A percentile compares a stretch with the other conserved stretches of the same genome.
These are phyloP conservation scores for Mycosphaerella arachidis DNA, from an alignment of 2,329 filamentous ascomycete species.

Conservation along the genomic window DNA sequence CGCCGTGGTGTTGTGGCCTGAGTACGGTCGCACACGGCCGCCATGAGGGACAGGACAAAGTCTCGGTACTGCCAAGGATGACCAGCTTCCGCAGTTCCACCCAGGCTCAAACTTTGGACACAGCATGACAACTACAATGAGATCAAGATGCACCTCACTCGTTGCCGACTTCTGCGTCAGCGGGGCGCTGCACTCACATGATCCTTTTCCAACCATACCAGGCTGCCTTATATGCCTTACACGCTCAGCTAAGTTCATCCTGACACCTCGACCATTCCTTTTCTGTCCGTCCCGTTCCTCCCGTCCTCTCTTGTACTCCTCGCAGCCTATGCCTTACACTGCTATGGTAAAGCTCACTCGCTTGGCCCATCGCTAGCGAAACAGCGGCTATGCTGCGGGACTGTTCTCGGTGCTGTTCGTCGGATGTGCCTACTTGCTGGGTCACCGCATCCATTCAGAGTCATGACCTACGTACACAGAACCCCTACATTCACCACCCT, in stretches of 20 bases:
- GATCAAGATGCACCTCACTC: neutral
- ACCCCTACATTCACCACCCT: neutral
- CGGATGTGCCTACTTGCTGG: neutral
- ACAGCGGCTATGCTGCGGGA: constrained; percentile 3
- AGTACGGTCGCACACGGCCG: neutral
- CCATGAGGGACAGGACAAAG: neutral
- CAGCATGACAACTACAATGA: neutral
- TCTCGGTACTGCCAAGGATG: neutral
- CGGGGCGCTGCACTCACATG: constrained; percentile 2
- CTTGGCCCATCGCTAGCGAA: neutral
- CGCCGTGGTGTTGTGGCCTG: neutral
- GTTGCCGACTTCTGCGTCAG: neutral
- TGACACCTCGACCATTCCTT: neutral
- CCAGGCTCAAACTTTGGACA: neutral
- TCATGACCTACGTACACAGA: neutral
- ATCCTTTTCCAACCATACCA: constrained; percentile 1
- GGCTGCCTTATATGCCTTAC: neutral
- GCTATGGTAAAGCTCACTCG: neutral
- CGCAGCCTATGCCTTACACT: neutral
- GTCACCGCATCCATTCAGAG: neutral
- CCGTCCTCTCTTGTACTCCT: neutral
- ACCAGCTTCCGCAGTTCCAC: neutral
- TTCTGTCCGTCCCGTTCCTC: neutral
- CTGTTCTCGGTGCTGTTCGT: neutral
- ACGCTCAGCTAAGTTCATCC: neutral